A percentile compares a stretch with the other conserved stretches of the same genome.
phyloP scores from a whole-genome alignment of 768 basidiomycete genomes.

The Amanita pallidorosea region DNA sequence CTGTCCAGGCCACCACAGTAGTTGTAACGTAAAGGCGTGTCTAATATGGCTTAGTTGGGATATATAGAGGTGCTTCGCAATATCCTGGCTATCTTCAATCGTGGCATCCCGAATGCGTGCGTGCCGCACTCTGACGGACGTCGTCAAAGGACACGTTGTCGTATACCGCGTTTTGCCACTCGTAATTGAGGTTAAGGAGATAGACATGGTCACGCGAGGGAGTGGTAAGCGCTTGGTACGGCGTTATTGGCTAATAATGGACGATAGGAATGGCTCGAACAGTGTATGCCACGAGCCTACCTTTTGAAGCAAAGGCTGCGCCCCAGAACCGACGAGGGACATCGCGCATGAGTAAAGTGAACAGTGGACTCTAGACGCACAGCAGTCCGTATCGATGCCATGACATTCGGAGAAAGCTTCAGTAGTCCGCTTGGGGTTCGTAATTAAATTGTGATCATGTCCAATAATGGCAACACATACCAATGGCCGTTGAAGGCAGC shows the following conservation, averaged over 20 bases:
- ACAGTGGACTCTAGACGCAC: slow-evolving; percentile 12
- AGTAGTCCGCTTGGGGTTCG: slow-evolving; percentile 16
- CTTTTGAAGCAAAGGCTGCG: background rate
- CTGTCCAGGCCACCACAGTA: slow-evolving; percentile 28
- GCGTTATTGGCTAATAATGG: slow-evolving; percentile 25
- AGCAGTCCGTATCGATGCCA: slow-evolving; percentile 23
- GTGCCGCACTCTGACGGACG: slow-evolving; percentile 20
- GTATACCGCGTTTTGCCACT: slow-evolving; percentile 10
- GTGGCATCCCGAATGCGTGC: slow-evolving; percentile 24
- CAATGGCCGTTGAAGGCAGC: slow-evolving; percentile 11
- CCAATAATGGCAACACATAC: slow-evolving; percentile 4
- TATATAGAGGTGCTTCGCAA: slow-evolving; percentile 17
- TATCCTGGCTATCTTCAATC: slow-evolving; percentile 19
- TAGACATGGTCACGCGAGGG: slow-evolving; percentile 16
- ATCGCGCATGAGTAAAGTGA: background rate
- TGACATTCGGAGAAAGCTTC: slow-evolving; percentile 17
- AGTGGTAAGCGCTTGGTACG: slow-evolving; percentile 34
- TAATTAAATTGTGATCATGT: no score
- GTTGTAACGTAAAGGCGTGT: slow-evolving; percentile 31
- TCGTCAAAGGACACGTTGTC: slow-evolving; percentile 22
- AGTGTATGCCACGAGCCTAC: slow-evolving; percentile 21
- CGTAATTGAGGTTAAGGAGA: slow-evolving; percentile 16
- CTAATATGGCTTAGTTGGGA: slow-evolving; percentile 37
- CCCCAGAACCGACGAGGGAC: background rate
- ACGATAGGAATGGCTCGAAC: slow-evolving; percentile 34